Base-by-base conservation (phyloP, 768 basidiomycete species). In the Trametes cubensis region DNA sequence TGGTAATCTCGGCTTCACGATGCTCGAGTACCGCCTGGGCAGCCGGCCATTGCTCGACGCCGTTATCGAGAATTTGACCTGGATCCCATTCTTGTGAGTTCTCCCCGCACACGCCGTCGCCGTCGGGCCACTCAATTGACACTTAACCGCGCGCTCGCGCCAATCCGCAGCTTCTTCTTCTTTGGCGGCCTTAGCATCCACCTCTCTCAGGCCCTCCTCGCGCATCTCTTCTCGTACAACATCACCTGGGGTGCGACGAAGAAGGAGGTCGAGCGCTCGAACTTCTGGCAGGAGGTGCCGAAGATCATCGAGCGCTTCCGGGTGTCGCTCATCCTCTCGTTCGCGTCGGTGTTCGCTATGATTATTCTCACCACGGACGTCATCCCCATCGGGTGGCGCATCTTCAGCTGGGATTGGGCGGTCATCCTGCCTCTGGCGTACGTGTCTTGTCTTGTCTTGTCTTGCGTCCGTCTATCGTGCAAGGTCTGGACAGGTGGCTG, bases 231-330 rank as follows among this genome's bases (percentile, higher is more conserved):
- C 69, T 83, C 83, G 39, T 86, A 84, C 66, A 79, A 87, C 70
- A 81, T 83, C 70, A 75, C 73, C 14, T 86, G 85, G 85, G 77
- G 79, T 5, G 79, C 84, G 34, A 87, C 85, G 6, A 81, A 83
- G 67, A 94, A 94, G 83, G 90, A 92, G 74, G 91, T 95, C 42
- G 88, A 94, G 74, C 81, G 85, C 50, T 91, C 89, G 6, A 95
- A 94, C 72, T 94, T 96, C 79, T 94, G 90, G 83, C 84, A 89
- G 58, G 94, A 96, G 73, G 85, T 94, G 14, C 94, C 94, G 1
- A 84, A 85, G 59, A 94, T 95, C 71, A 77, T 88, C 70, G 85
- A 85, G 65, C 87, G 92, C 4, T 95, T 92, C 77, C 86, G 89
- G 80, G 68, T 84, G 49, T 82, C 84, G 45, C 79, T 92, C 63